phyloP scores from a whole-genome alignment of 495 filamentous ascomycete genomes.

The Hyaloscypha finlandica region DNA sequence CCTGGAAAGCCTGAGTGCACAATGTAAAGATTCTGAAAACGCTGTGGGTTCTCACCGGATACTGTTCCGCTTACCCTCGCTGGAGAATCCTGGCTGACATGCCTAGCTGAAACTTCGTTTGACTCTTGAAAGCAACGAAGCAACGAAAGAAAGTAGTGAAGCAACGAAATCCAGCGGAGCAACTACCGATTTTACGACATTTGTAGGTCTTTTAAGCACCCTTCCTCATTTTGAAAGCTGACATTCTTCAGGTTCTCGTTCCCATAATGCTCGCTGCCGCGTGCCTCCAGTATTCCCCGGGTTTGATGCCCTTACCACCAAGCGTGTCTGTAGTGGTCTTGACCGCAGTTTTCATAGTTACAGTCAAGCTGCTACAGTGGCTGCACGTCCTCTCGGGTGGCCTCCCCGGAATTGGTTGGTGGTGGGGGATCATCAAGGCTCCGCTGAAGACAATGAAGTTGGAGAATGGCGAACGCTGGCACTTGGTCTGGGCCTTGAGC shows the following conservation, averaged over 20 bases:
- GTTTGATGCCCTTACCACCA: neutral
- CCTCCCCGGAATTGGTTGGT: neutral
- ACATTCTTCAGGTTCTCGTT: neutral
- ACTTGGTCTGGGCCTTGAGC: too few relatives aligned
- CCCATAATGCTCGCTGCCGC: neutral
- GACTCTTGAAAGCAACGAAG: slow-evolving; percentile 10
- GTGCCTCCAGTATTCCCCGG: neutral
- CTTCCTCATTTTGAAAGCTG: neutral
- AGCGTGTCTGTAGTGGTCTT: too few relatives aligned
- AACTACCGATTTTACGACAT: neutral
- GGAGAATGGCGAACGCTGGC: too few relatives aligned
- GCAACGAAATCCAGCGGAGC: neutral
- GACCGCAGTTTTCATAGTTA: neutral
- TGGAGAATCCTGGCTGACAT: neutral
- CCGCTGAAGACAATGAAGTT: neutral
- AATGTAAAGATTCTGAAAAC: neutral
- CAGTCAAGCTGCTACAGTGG: too few relatives aligned
- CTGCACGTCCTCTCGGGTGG: neutral
- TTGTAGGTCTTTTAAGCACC: neutral
- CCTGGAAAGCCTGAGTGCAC: neutral
- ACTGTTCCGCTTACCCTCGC: too few relatives aligned
- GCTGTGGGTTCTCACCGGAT: too few relatives aligned
- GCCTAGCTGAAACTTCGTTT: slow-evolving; percentile 7
- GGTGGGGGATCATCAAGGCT: neutral
- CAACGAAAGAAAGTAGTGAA: slow-evolving; percentile 2